phyloP scores from a whole-genome alignment of 2,329 filamentous ascomycete species.

The Colletotrichum godetiae region DNA sequence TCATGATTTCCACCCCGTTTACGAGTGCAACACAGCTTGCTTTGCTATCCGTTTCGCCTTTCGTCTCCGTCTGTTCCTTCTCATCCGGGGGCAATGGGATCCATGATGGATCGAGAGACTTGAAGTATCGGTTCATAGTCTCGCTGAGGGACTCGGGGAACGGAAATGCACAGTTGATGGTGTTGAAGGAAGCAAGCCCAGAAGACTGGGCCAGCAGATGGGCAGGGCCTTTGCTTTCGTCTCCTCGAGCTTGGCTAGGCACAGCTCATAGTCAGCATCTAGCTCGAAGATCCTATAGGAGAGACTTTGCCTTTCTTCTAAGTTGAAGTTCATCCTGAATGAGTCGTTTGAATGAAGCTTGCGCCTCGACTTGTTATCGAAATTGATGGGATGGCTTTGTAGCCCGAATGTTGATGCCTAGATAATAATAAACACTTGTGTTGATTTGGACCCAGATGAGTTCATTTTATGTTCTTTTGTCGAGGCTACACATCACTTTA shows the following conservation, averaged over 20 bases:
- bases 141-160: neutral
- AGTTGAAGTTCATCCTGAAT: neutral
- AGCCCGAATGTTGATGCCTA: too few relatives aligned
- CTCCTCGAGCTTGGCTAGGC: neutral
- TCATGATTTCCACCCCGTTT: neutral
- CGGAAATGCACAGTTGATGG: neutral
- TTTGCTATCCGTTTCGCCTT: neutral
- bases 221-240: neutral
- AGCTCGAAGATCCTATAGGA: neutral
- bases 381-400: neutral
- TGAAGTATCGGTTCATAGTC: neutral
- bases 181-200: neutral
- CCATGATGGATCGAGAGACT: neutral
- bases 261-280: neutral
- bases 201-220: too few relatives aligned
- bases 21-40: neutral
- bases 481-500: neutral
- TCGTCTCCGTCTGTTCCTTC: neutral
- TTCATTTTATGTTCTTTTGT: neutral
- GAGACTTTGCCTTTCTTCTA: neutral
- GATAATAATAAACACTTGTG: too few relatives aligned
- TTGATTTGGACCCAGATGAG: neutral
- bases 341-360: neutral
- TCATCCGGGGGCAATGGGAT: neutral
- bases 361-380: neutral